phyloP scores from a whole-genome alignment of 2,329 filamentous ascomycete species.

The Ophiostoma sp. region DNA sequence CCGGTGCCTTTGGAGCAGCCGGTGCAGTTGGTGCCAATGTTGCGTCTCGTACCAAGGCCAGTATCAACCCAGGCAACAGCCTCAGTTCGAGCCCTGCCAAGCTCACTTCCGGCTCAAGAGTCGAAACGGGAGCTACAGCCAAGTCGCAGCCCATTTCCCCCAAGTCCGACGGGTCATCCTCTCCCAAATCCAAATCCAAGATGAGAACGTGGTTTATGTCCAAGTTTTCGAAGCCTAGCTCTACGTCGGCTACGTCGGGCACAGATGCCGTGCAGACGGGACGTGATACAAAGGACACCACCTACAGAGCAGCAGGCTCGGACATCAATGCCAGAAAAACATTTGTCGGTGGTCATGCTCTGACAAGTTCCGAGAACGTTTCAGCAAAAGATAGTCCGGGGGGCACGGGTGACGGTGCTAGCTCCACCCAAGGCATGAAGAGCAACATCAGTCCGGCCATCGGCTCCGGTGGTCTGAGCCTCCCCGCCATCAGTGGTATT shows the following conservation, averaged over 20 bases:
- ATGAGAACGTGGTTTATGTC: slow-evolving; percentile 43
- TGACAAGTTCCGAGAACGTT: slow-evolving; percentile 29
- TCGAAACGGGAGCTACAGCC: not conserved
- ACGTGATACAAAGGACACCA: not conserved
- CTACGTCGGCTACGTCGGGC: slow-evolving; percentile 28
- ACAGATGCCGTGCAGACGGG: no score
- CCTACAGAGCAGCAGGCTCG: slow-evolving; percentile 1
- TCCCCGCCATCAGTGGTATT: slow-evolving; percentile 29
- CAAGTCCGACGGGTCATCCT: slow-evolving; percentile 19
- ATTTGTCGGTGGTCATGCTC: slow-evolving; percentile 42
- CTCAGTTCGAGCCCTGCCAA: not conserved
- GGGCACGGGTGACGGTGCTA: not conserved
- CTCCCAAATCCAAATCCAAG: slow-evolving; percentile 29
- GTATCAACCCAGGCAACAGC: not conserved
- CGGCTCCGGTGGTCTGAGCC: slow-evolving; percentile 15
- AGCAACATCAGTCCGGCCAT: not conserved
- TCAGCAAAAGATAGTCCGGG: not conserved
- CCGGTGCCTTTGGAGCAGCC: slow-evolving; percentile 2
- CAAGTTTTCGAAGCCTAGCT: slow-evolving; percentile 35
- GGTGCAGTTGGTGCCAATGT: slow-evolving; percentile 16
- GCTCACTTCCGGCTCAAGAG: not conserved
- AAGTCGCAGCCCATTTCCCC: not conserved
- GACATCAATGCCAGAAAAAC: slow-evolving; percentile 21
- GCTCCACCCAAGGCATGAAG: not conserved
- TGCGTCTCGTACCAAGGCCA: not conserved